Evolutionary conservation across 768 basidiomycete genomes (phyloP).

Genomic region (Podaxis pistillaris): DNA sequence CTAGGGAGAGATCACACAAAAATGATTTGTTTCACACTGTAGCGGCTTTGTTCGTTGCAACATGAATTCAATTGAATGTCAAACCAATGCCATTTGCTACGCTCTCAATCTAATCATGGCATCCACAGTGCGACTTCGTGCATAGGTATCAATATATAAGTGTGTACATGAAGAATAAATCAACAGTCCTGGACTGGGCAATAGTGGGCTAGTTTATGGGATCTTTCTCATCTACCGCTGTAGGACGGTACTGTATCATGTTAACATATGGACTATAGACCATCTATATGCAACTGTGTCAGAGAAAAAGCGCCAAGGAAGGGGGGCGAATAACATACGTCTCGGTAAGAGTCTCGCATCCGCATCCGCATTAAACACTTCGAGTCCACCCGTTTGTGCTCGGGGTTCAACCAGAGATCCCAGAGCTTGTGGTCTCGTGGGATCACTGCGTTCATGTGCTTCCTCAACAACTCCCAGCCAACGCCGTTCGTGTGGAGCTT

Average conservation of each 20-base stretch:
- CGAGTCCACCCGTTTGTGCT: constrained; percentile 39
- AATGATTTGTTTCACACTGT: no score
- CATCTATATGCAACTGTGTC: constrained; percentile 36
- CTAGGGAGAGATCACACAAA: no score
- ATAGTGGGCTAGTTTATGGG: not conserved
- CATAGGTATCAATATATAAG: not conserved
- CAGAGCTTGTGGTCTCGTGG: constrained; percentile 44
- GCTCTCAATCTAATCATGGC: not conserved
- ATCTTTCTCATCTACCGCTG: constrained; percentile 13
- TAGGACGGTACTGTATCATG: constrained; percentile 48
- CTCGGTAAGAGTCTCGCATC: constrained; percentile 52
- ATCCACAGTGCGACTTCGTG: not conserved
- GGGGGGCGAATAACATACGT: constrained; percentile 34
- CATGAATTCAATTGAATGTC: no score
- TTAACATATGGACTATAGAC: constrained; percentile 53
- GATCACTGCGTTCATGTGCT: constrained; percentile 42
- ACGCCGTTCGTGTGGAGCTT: constrained; percentile 49
- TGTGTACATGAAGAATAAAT: not conserved
- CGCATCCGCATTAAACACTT: constrained; percentile 63
- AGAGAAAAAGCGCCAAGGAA: not conserved
- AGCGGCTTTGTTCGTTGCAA: no score
- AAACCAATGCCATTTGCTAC: not conserved
- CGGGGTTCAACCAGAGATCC: constrained; percentile 45
- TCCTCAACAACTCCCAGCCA: constrained; percentile 50
- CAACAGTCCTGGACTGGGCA: not conserved